Evolutionary conservation across 164 flowering plant species (phyloP), one percentile per base, ranked within the genome.

Genomic region (Euptelea pleiosperma): DNA sequence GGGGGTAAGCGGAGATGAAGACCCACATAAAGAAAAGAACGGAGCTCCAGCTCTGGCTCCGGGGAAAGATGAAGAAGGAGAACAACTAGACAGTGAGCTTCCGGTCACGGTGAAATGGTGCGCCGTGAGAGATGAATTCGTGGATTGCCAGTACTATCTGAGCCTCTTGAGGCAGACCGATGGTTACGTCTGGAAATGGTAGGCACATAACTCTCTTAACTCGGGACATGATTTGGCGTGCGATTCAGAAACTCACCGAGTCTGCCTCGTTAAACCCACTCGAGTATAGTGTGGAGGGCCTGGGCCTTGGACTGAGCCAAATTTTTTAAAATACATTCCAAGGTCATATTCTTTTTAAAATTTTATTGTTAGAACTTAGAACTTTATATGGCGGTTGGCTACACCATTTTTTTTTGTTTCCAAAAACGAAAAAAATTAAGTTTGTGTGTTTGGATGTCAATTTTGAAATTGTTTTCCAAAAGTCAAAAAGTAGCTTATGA

Each of bases 111-210:
- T 61, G 49, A 52, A 33, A 41, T 61, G 65, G 58, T 61, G 65
- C n/a, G 65, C 50, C 1, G 65, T 61, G 15, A 61, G 65, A 16
- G 58, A 61, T 8, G 65, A 65, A 29, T 51, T 58, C 22, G 53
- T 6, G 6, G 69, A 58, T 30, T 65, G 69, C 31, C 53, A 65
- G 39, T 10, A 65, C 22, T 58, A 31, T 28, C 8, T 65, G 52
- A 58, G 40, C 30, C 63, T 58, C 35, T 26, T 58, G 39, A 43
- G 18, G 40, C 46, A 24, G 45, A 44, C 25, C 3, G 54, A 58
- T 8, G 33, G 31, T 52, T 65, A 65, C 26, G 31, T 18, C 6
- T 58, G 69, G 69, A 58, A 50, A 51, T 65, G 69, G 69, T 65
- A 58, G 16, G 35, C 8, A 7, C 44, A n/a, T 16, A 19, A 16